A percentile compares a stretch with the other conserved stretches of the same genome.
Conservation (phyloP, 2,329 filamentous ascomycete genomes). For the Botrytis aclada region DNA sequence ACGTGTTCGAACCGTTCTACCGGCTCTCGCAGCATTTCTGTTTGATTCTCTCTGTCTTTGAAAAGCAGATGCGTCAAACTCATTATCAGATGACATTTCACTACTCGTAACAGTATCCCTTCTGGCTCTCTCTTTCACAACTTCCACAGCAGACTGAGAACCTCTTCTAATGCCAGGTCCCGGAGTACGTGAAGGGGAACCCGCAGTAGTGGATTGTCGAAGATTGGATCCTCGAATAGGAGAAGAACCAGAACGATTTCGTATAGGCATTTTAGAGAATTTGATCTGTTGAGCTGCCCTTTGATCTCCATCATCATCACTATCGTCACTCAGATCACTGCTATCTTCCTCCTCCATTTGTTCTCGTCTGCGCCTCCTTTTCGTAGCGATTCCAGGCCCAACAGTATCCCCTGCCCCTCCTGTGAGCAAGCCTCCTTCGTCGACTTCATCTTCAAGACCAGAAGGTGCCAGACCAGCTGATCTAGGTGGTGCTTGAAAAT, state of each 20-base stretch:
- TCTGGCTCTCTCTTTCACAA: slow-evolving; percentile 65
- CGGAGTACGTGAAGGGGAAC: slow-evolving; percentile 61
- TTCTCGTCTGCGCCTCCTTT: slow-evolving; percentile 64
- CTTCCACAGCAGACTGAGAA: slow-evolving; percentile 69
- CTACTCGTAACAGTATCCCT: slow-evolving; percentile 78
- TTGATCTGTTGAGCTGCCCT: slow-evolving; percentile 84
- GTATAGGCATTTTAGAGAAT: slow-evolving; percentile 92
- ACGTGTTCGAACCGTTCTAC: slow-evolving; percentile 51
- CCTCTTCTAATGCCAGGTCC: slow-evolving; percentile 53
- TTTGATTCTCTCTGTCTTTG: slow-evolving; percentile 61
- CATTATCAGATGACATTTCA: slow-evolving; percentile 79
- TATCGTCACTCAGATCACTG: slow-evolving; percentile 80
- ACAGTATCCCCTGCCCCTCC: slow-evolving; percentile 65
- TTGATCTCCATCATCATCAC: slow-evolving; percentile 72
- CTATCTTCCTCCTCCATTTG: slow-evolving; percentile 77
- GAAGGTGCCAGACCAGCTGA: slow-evolving; percentile 52
- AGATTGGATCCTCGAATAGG: slow-evolving; percentile 69
- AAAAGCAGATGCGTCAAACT: slow-evolving; percentile 65
- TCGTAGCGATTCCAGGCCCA: slow-evolving; percentile 63
- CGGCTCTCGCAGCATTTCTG: slow-evolving; percentile 53
- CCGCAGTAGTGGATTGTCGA: slow-evolving; percentile 62
- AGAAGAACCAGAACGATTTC: slow-evolving; percentile 82
- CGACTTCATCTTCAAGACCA: slow-evolving; percentile 63
- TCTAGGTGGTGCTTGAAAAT: slow-evolving; percentile 70
- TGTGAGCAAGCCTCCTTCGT: slow-evolving; percentile 66